Conservation (phyloP, 371 early-diverging fungal genomes). For the Apophysomyces sp. region DNA sequence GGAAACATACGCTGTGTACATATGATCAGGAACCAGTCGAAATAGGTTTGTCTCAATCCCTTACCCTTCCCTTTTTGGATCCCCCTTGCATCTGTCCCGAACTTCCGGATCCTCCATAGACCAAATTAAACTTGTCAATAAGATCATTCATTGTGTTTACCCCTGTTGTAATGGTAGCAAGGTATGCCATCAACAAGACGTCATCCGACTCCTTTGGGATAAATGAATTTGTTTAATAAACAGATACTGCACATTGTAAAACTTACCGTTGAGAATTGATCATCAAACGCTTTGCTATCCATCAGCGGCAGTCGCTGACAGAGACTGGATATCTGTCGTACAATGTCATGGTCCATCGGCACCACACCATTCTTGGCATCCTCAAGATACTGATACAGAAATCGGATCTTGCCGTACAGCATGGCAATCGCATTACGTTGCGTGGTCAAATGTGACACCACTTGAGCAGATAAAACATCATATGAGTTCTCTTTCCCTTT, state of each 20-base stretch:
- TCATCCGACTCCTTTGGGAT: constrained; percentile 77
- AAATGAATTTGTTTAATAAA: neutral
- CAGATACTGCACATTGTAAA: neutral
- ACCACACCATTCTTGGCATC: constrained; percentile 65
- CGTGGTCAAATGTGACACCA: constrained; percentile 70
- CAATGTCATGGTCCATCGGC: constrained; percentile 71
- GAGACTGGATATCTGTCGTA: constrained; percentile 77
- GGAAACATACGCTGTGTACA: constrained; percentile 1
- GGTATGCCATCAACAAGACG: constrained; percentile 72
- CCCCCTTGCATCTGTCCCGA: constrained; percentile 3
- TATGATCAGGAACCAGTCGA: neutral
- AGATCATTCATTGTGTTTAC: constrained; percentile 68
- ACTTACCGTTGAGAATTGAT: constrained; percentile 70
- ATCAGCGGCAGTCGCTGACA: constrained; percentile 74
- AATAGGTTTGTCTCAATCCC: neutral
- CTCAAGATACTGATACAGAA: constrained; percentile 70
- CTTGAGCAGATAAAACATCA: constrained; percentile 30
- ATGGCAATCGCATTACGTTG: constrained; percentile 85
- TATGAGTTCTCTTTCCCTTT: no score
- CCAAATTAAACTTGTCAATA: constrained; percentile 48
- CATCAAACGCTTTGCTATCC: constrained; percentile 63
- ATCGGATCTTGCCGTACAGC: constrained; percentile 70
- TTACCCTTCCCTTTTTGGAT: constrained; percentile 26
- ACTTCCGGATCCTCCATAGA: constrained; percentile 22
- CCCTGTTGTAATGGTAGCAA: constrained; percentile 81